These are phyloP conservation scores for Chaetomiaceae sp. DNA, from an alignment of 2,329 filamentous ascomycete genomes.

Conservation along the genomic window DNA sequence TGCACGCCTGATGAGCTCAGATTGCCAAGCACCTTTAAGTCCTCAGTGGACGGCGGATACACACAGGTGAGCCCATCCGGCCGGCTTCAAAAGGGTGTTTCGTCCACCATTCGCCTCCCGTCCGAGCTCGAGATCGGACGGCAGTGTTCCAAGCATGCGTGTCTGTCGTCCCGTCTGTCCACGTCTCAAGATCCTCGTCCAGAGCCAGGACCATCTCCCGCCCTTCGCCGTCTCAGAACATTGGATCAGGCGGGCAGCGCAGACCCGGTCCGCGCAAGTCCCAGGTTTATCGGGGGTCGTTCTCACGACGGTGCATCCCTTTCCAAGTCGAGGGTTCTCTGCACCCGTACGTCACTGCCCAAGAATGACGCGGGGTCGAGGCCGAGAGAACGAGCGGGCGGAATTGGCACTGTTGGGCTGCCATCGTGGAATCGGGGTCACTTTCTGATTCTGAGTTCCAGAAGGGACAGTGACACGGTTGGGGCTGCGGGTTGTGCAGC, in stretches of 20 bases:
- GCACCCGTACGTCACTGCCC: slow-evolving; percentile 5
- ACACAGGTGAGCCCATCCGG: not conserved
- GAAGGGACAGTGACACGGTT: not conserved
- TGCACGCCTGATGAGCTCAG: too few species aligned
- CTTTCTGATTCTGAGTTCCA: slow-evolving; percentile 10
- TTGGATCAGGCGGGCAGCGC: slow-evolving; percentile 9
- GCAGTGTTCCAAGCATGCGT: slow-evolving; percentile 1
- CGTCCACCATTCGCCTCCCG: not conserved
- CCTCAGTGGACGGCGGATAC: too few species aligned
- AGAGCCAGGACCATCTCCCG: slow-evolving; percentile 7
- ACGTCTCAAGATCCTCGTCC: slow-evolving; percentile 15
- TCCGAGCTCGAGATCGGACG: slow-evolving; percentile 15
- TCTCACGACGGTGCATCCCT: not conserved
- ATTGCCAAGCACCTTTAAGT: too few species aligned
- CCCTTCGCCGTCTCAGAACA: slow-evolving; percentile 4
- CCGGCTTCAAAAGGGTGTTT: not conserved
- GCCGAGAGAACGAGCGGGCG: not conserved
- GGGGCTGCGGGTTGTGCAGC: slow-evolving; percentile 7
- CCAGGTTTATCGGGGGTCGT: slow-evolving; percentile 8
- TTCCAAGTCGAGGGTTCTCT: not conserved
- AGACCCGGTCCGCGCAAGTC: slow-evolving; percentile 1
- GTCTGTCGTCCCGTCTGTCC: slow-evolving; percentile 4
- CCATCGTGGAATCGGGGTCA: too few species aligned
- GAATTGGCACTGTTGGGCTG: too few species aligned
- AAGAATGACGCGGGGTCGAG: not conserved